Evolutionary conservation across 768 basidiomycete species (phyloP), one percentile per base, ranked within the genome.

Genomic region (Kwoniella dejecticola): DNA sequence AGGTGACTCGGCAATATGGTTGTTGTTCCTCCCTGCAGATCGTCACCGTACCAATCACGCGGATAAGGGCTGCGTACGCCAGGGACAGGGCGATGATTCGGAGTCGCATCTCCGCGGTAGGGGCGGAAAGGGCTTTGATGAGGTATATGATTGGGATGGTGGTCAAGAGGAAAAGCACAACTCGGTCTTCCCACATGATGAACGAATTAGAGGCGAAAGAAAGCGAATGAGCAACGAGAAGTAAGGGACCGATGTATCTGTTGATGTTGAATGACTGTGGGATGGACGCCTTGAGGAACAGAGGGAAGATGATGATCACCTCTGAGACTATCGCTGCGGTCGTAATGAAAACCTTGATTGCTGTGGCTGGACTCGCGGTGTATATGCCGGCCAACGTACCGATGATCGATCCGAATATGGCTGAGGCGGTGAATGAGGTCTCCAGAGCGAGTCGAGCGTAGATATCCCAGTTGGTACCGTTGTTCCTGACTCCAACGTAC

Each of bases 1-100:
- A 98, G 0, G 95, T 94, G 55, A 93, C 88, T 63, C 84, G 82
- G 74, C 96, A 99, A 76, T 85, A 89, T 0, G 91, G 87, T 40
- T 90, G 87, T 77, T 97, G 95, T 74, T 98, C 95, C 77, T 99
- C 95, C 64, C 96, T 83, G 73, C 95, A 98, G 8, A 92, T 85
- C 0, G 93, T 95, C 75, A 89, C 90, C 47, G 85, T 79, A 0
- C 87, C 84, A 79, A 91, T 88, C n/a, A 90, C 72, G 7, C 95
- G 85, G 7, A 88, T 83, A 66, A 87, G 86, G 21, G 83, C 73
- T 0, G 87, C 85, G 62, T 88, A 88, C 13, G 89, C 77, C 4
- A 83, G 67, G 10, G 87, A 85, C 72, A 90, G 90, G 0, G 84
- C 85, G 19, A 93, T 78, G 52, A 96, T 89, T 52, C 90, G 88